Evolutionary conservation across 345 rosid genomes (phyloP).

Genomic region (Citrus australasica): DNA sequence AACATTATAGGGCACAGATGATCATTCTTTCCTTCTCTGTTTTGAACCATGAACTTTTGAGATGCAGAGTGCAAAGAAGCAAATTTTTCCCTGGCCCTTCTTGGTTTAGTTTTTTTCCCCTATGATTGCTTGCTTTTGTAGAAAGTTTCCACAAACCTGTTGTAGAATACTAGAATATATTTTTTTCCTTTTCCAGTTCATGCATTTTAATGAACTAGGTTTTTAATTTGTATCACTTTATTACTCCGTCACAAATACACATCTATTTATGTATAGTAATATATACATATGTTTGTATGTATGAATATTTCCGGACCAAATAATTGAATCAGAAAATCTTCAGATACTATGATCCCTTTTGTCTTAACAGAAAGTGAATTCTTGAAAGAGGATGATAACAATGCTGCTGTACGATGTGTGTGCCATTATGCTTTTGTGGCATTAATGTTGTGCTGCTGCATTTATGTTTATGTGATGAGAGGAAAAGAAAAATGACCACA

Average conservation of each 20-base stretch:
- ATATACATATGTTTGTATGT: background rate
- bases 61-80: background rate
- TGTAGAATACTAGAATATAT: background rate
- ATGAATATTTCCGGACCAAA: background rate
- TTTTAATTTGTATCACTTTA: background rate
- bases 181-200: background rate
- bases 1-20: background rate
- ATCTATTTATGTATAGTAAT: background rate
- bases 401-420: background rate
- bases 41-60: background rate
- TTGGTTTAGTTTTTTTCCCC: too few species aligned
- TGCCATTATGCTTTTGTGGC: background rate
- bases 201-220: background rate
- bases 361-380: slow-evolving; percentile 15
- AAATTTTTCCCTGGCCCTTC: background rate
- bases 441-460: background rate
- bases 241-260: background rate
- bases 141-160: too few species aligned
- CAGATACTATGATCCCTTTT: background rate
- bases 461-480: background rate
- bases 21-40: background rate
- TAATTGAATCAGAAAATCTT: background rate
- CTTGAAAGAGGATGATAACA: slow-evolving; percentile 15
- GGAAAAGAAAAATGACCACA: background rate
- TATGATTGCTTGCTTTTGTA: background rate